Percentiles rank a stretch among this genome's conserved stretches.
These are phyloP conservation scores for Boletus speciosus DNA, from an alignment of 768 basidiomycete species.

Conservation along the genomic window DNA sequence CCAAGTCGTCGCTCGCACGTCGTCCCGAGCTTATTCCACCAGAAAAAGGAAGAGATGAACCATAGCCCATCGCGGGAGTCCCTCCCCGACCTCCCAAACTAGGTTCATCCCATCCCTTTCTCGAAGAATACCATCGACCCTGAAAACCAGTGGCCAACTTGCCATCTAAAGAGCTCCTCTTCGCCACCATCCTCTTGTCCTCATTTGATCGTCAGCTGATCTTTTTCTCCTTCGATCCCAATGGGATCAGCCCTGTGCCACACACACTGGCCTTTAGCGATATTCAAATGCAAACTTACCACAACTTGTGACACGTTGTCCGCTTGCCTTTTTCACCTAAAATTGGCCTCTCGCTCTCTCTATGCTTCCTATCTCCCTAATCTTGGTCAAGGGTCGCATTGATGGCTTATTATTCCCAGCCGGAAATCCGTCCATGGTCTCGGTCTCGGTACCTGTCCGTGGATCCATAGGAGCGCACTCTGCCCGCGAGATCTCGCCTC, in stretches of 20 bases:
- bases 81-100: background rate
- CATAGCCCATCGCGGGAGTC: background rate
- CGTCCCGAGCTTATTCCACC: background rate
- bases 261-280: slow-evolving; percentile 1
- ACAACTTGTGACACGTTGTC: slow-evolving; percentile 12
- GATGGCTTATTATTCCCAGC: background rate
- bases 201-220: slow-evolving; percentile 7
- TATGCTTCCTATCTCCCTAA: background rate
- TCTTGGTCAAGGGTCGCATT: slow-evolving; percentile 5
- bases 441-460: background rate
- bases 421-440: background rate
- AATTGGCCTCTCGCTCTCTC: background rate
- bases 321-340: background rate
- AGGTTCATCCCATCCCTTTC: background rate
- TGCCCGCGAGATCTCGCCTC: background rate
- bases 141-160: background rate
- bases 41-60: background rate
- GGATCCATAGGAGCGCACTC: slow-evolving; percentile 12
- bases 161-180: background rate
- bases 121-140: background rate
- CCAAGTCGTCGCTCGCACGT: background rate
- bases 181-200: background rate
- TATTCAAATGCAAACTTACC: slow-evolving; percentile 9
- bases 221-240: background rate
- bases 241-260: background rate